Conservation (phyloP, 805 yeast species). For the Pichia phayaonensis region DNA sequence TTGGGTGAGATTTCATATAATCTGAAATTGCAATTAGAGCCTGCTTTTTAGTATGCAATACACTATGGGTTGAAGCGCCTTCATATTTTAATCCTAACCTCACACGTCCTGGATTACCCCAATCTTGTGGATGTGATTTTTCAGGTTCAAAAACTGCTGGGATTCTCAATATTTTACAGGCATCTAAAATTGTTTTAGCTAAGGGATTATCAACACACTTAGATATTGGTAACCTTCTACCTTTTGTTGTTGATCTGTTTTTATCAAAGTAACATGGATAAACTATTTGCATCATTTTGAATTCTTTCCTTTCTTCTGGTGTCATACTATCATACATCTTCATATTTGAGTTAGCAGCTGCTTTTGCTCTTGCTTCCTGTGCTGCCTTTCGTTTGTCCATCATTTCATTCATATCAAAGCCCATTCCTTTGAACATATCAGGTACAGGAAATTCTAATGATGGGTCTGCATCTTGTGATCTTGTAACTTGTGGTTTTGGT, state of each 20-base stretch:
- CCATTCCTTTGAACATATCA: conserved; percentile 22
- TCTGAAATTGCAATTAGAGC: conserved; percentile 53
- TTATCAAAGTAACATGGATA: conserved; percentile 93
- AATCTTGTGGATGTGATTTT: conserved; percentile 92
- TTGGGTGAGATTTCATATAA: conserved; percentile 59
- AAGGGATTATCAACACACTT: conserved; percentile 80
- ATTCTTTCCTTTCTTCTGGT: conserved; percentile 51
- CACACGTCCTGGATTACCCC: conserved; percentile 96
- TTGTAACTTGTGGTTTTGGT: conserved; percentile 49
- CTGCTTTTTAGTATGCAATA: conserved; percentile 52
- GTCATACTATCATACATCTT: conserved; percentile 17
- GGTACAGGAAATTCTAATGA: conserved; percentile 1
- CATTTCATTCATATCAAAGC: conserved; percentile 5
- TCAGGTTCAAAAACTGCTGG: conserved; percentile 58
- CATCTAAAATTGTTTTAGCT: conserved; percentile 77
- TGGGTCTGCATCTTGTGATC: conserved; percentile 45
- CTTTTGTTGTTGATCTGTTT: conserved; percentile 66
- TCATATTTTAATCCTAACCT: conserved; percentile 56
- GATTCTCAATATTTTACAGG: conserved; percentile 32
- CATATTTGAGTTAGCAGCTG: conserved; percentile 6
- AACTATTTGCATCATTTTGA: conserved; percentile 62
- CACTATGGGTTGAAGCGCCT: conserved; percentile 32
- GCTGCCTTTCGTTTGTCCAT: not conserved
- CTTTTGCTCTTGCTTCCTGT: not conserved
- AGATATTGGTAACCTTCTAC: conserved; percentile 69